A percentile compares a stretch with the other conserved stretches of the same genome.
These are phyloP conservation scores for Ceriops decandra DNA, from an alignment of 345 rosid genomes.

Conservation along the genomic window DNA sequence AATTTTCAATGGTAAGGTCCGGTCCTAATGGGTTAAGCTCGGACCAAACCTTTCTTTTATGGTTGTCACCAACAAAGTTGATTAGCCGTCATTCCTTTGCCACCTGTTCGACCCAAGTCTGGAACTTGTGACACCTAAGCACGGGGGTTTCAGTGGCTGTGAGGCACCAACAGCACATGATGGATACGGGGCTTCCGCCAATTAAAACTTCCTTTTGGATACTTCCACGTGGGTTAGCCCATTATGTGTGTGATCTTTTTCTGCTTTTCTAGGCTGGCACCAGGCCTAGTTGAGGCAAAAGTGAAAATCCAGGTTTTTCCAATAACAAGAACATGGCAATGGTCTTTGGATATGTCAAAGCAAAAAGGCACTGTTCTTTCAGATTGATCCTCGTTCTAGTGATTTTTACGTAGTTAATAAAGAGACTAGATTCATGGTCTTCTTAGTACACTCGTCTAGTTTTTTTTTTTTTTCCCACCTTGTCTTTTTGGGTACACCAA, in stretches of 20 bases:
- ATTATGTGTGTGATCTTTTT: neutral
- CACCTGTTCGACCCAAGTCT: constrained; percentile 13
- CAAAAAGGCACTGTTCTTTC: neutral
- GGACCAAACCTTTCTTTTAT: too few species aligned
- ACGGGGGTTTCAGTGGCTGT: constrained; percentile 9
- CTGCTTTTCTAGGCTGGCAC: constrained; percentile 1
- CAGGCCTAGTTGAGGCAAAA: neutral
- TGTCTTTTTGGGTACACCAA: too few species aligned
- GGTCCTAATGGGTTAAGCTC: neutral
- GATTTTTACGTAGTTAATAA: too few species aligned
- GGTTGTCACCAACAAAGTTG: neutral
- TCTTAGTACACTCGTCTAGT: too few species aligned
- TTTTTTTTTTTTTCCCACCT: too few species aligned
- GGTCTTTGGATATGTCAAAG: neutral
- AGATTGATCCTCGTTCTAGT: too few species aligned
- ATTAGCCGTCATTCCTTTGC: constrained; percentile 15
- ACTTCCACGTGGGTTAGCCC: constrained; percentile 12
- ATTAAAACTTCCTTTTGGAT: neutral
- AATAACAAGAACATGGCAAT: neutral
- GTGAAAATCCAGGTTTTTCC: neutral
- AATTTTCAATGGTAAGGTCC: neutral
- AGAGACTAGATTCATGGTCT: too few species aligned
- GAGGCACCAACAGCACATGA: neutral
- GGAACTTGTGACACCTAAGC: constrained; percentile 14
- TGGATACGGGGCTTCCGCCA: neutral